Conservation (phyloP, 2,329 filamentous ascomycete genomes). For the Cyanodermella asteris region DNA sequence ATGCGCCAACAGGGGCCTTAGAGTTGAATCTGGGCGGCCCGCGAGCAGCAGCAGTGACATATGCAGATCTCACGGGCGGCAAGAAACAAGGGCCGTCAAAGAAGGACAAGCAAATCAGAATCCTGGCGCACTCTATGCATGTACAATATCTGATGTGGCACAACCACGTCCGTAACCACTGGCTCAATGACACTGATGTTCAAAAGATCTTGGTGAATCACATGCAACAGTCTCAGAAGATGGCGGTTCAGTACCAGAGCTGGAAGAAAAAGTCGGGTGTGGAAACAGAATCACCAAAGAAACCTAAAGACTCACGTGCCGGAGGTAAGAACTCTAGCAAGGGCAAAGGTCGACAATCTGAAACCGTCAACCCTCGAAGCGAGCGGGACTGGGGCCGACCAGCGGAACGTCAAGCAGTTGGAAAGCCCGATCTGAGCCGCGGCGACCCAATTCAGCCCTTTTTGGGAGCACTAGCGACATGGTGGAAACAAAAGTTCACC, state of each 20-base stretch:
- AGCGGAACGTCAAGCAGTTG: conserved; percentile 47
- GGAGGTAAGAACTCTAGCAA: conserved; percentile 2
- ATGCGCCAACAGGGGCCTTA: conserved; percentile 40
- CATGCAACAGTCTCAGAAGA: conserved; percentile 43
- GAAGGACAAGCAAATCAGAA: conserved; percentile 55
- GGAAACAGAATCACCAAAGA: conserved; percentile 16
- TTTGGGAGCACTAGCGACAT: conserved; percentile 53
- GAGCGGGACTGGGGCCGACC: conserved; percentile 49
- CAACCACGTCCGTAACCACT: conserved; percentile 66
- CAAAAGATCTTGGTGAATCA: conserved; percentile 58
- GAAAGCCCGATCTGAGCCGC: conserved; percentile 52
- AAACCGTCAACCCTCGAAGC: conserved; percentile 12
- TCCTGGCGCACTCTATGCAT: conserved; percentile 68
- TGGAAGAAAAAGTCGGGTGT: conserved; percentile 51
- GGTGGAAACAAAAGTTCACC: conserved; percentile 72
- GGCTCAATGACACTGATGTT: conserved; percentile 56
- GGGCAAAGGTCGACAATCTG: conserved; percentile 19
- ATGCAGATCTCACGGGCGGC: conserved; percentile 36
- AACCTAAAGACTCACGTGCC: conserved; percentile 15
- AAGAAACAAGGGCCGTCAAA: conserved; percentile 71
- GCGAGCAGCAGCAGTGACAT: conserved; percentile 36
- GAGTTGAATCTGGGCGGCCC: conserved; percentile 47
- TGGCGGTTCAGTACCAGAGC: conserved; percentile 51
- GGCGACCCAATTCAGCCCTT: conserved; percentile 64
- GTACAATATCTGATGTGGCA: conserved; percentile 77